Evolutionary conservation across 805 yeast species (phyloP).

Genomic region (Pichia nakasei): DNA sequence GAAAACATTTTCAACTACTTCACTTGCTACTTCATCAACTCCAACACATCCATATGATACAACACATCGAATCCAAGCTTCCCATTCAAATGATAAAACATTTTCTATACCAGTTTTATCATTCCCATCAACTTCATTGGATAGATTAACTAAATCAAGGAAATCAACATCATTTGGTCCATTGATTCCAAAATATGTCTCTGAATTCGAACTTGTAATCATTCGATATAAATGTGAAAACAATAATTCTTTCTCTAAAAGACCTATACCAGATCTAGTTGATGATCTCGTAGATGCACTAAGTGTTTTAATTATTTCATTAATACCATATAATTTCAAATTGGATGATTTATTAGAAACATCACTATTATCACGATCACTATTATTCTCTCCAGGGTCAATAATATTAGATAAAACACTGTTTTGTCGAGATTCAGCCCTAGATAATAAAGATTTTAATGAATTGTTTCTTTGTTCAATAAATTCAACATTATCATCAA

Average conservation of each 20-base stretch:
- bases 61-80: constrained; percentile 31
- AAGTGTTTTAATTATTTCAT: constrained; percentile 38
- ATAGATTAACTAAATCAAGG: constrained; percentile 1
- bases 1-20: constrained; percentile 22
- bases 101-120: constrained; percentile 20
- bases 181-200: constrained; percentile 24
- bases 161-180: constrained; percentile 11
- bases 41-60: constrained; percentile 39
- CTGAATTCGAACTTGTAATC: constrained; percentile 25
- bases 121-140: not conserved
- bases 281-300: constrained; percentile 19
- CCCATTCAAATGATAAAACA: constrained; percentile 24
- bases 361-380: not conserved
- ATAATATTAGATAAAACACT: constrained; percentile 19
- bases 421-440: constrained; percentile 22
- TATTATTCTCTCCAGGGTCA: constrained; percentile 7
- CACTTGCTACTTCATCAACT: constrained; percentile 40
- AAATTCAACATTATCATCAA: not conserved
- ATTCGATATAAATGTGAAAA: constrained; percentile 43
- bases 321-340: constrained; percentile 26
- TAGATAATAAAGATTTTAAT: constrained; percentile 8
- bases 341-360: not conserved
- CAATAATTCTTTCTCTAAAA: constrained; percentile 29
- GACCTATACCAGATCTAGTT: constrained; percentile 30
- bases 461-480: not conserved